Evolutionary conservation across 768 basidiomycete species (phyloP), one percentile per base, ranked within the genome.

Genomic region (Rhizopogon sp.): DNA sequence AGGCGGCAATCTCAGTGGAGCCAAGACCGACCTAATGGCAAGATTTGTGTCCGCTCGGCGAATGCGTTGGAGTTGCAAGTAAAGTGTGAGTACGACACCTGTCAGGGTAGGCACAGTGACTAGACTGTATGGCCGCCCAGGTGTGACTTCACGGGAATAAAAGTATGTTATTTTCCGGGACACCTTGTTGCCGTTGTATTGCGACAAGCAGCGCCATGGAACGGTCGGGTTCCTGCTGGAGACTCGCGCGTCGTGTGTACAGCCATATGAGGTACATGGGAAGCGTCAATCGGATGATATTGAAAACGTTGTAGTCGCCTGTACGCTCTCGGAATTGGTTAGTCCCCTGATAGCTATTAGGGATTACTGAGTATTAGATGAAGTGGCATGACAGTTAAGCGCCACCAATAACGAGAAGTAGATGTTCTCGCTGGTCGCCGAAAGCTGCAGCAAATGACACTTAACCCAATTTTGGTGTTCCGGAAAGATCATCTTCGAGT

Each of bases 401-500:
- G 25, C 25, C 25, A 25, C 25, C 25, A 25, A 25, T 25, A 25
- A 25, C 25, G 25, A 25, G 25, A 25, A 25, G 25, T 3, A 25
- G 25, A 25, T 4, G 31, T 10, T 31, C 22, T 35, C 35, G 7
- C 33, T 37, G 20, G 33, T 49, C 47, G 3, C 47, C 47, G 46
- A 35, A 17, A 31, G 25, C 25, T 25, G 25, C 25, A 25, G 25
- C 25, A 25, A 25, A 25, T 31, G 5, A 1, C 31, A 31, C 9
- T 63, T 59, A 50, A 66, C 61, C 70, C 59, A 62, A 64, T 60
- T 61, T 54, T 64, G 33, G 29, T 47, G 20, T 66, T 58, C 56
- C 51, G 54, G 50, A 58, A 45, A 49, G 58, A 53, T 46, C 52
- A 58, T 41, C 70, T 70, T 70, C 70, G 68, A 70, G 60, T 70